Conservation (phyloP, 2,329 filamentous ascomycete genomes). For the Zasmidium citrigriseum region DNA sequence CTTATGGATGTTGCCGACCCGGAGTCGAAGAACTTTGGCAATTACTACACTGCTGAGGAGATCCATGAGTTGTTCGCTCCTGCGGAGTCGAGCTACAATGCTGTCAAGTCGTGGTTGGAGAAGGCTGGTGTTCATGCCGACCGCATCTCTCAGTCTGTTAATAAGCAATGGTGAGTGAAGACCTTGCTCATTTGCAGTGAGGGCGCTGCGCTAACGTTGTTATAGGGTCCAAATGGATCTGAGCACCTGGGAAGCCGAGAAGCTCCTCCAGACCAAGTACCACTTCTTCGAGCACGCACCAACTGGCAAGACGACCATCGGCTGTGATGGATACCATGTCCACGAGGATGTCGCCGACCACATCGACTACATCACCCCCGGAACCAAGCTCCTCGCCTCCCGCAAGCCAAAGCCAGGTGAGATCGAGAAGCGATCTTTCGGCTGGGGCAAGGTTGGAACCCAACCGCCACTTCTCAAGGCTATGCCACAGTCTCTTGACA, state of each 20-base stretch:
- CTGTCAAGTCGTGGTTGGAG: conserved; percentile 42
- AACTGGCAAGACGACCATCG: conserved; percentile 45
- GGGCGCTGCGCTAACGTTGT: no score
- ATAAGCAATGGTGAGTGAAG: conserved; percentile 36
- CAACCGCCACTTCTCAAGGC: conserved; percentile 17
- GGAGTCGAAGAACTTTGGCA: conserved; percentile 39
- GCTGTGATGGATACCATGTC: conserved; percentile 45
- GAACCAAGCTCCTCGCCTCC: conserved; percentile 46
- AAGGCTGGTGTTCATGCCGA: conserved; percentile 33
- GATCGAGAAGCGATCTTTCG: conserved; percentile 23
- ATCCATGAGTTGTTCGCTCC: conserved; percentile 47
- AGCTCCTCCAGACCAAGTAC: conserved; percentile 50
- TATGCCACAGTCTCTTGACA: conserved; percentile 11
- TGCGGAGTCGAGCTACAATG: conserved; percentile 33
- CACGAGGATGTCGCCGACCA: conserved; percentile 50
- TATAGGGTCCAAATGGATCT: conserved; percentile 43
- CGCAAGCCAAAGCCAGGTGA: conserved; percentile 2
- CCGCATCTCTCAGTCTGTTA: conserved; percentile 36
- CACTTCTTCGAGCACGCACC: conserved; percentile 61
- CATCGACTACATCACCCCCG: conserved; percentile 59
- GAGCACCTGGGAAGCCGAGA: conserved; percentile 40
- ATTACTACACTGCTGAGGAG: conserved; percentile 41
- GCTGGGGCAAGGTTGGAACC: conserved; percentile 13
- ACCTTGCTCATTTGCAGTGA: background rate
- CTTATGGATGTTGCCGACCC: conserved; percentile 24